Percentiles rank a stretch among this genome's conserved stretches.
Evolutionary conservation across 2,329 filamentous ascomycete genomes (phyloP).

Genomic region (Nigrospora sphaerica): DNA sequence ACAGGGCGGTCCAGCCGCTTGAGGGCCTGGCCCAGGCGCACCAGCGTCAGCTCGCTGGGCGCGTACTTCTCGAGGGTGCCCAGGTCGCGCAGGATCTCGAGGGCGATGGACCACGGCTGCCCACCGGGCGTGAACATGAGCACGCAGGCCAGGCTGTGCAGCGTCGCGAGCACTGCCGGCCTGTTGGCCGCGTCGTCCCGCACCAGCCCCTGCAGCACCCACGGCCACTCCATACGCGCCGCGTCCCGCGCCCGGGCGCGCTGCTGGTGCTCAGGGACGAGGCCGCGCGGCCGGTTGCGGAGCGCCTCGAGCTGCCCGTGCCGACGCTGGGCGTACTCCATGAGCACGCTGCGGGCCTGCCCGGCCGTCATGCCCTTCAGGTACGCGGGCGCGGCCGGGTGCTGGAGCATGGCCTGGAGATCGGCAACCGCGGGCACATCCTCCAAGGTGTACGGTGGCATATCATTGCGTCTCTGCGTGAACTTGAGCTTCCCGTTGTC

Average conservation of each 20-base stretch:
- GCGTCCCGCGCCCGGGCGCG: too few species aligned
- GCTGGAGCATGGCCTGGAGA: neutral
- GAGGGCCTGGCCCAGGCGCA: constrained; percentile 12
- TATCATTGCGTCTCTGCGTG: neutral
- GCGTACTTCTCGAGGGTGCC: constrained; percentile 19
- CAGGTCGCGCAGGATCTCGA: constrained; percentile 27
- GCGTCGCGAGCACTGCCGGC: constrained; percentile 13
- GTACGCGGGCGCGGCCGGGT: neutral
- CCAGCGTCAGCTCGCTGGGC: constrained; percentile 27
- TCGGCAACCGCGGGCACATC: neutral
- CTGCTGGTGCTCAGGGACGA: too few species aligned
- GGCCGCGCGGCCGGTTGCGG: too few species aligned
- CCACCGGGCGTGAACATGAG: constrained; percentile 9
- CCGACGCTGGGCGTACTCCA: neutral
- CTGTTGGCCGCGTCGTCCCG: constrained; percentile 9
- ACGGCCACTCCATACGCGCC: too few species aligned
- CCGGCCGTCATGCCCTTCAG: neutral
- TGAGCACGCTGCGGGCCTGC: neutral
- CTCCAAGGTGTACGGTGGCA: neutral
- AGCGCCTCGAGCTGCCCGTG: too few species aligned
- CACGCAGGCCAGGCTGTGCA: constrained; percentile 24
- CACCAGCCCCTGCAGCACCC: too few species aligned
- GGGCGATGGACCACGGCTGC: constrained; percentile 12
- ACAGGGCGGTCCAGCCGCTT: constrained; percentile 7
- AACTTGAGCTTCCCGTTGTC: too few species aligned